phyloP scores from a whole-genome alignment of 2,329 filamentous ascomycete genomes.

The Cordyceps militaris region DNA sequence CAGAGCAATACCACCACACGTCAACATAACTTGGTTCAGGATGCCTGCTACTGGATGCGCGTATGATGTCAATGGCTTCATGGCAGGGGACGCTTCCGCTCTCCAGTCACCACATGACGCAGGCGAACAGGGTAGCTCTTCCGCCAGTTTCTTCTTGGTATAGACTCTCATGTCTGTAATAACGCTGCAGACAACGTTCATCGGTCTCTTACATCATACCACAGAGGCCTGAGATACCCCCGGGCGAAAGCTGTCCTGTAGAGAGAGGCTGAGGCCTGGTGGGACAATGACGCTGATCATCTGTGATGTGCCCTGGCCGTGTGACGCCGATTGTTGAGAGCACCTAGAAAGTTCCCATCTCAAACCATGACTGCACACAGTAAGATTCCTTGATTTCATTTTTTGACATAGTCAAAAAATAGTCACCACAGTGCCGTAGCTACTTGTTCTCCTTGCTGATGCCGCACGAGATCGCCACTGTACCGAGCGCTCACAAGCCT shows the following conservation, averaged over 20 bases:
- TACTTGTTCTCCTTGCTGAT: no score
- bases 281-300: not conserved
- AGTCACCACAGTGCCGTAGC: no score
- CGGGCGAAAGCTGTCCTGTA: not conserved
- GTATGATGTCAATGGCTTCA: conserved; percentile 11
- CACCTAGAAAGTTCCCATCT: not conserved
- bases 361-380: no score
- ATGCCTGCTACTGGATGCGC: not conserved
- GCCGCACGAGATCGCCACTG: no score
- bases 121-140: not conserved
- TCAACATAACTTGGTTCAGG: not conserved
- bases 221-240: not conserved
- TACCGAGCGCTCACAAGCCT: no score
- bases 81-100: not conserved
- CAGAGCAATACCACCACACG: not conserved
- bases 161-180: not conserved
- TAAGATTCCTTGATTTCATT: no score
- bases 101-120: not conserved
- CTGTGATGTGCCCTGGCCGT: not conserved
- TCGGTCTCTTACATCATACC: not conserved
- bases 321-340: not conserved
- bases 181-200: not conserved
- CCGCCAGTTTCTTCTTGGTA: not conserved
- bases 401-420: no score
- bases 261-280: not conserved